Evolutionary conservation across 1,139 yeast genomes (phyloP).

Genomic region (Magnusiomyces suaveolens): DNA sequence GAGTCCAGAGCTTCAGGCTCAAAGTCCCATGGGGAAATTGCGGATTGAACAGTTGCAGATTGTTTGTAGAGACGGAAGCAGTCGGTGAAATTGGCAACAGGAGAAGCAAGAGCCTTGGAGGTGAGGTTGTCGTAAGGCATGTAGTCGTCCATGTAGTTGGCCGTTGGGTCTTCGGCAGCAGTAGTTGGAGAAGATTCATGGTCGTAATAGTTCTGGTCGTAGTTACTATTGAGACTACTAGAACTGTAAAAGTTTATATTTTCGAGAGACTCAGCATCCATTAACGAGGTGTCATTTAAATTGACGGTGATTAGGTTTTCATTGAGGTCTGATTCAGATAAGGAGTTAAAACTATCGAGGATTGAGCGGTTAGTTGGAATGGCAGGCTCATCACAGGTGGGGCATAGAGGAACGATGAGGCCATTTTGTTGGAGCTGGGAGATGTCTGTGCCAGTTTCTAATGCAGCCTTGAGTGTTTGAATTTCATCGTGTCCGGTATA

Average conservation of each 20-base stretch:
- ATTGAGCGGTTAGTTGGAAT: slow-evolving; percentile 19
- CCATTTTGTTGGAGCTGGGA: slow-evolving; percentile 10
- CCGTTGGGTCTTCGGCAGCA: neutral
- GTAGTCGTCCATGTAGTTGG: neutral
- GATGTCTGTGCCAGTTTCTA: neutral
- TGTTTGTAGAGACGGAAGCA: slow-evolving; percentile 1
- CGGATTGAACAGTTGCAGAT: slow-evolving; percentile 2
- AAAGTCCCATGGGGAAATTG: slow-evolving; percentile 5
- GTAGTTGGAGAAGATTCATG: neutral
- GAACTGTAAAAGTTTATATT: neutral
- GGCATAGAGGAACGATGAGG: slow-evolving; percentile 22
- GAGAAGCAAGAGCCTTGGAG: neutral
- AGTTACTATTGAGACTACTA: no score
- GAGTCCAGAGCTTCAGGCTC: neutral
- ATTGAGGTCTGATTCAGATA: neutral
- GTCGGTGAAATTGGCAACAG: slow-evolving; percentile 3
- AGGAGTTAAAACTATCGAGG: neutral
- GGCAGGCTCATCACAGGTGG: slow-evolving; percentile 23
- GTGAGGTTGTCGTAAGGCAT: neutral
- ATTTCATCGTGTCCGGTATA: neutral
- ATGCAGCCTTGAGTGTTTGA: neutral
- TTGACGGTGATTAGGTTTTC: neutral
- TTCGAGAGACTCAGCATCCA: neutral
- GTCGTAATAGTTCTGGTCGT: neutral
- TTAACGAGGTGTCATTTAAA: neutral